Base-by-base conservation (phyloP, 257 asterid species). In the Euphrasia confusa region DNA sequence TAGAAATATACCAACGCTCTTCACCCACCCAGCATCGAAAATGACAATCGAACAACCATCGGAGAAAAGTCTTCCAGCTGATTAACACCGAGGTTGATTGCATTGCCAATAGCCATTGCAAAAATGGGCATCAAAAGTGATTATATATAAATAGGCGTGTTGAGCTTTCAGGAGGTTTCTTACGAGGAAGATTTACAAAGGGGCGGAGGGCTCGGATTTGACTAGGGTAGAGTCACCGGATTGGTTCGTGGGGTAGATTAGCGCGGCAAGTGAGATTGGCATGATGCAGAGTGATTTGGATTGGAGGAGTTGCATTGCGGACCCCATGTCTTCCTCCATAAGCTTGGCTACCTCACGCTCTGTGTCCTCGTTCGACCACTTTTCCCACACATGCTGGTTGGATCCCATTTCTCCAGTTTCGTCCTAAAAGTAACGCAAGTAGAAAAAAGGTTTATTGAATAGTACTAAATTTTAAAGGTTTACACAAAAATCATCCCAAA, bases 211-310 rank as follows among this genome's bases (percentile, higher is more conserved):
- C 69, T 86, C 87, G 5, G 94, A 77, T 77, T 88, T 83, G 76
- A 83, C 78, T 13, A 72, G 63, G 5, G 82, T 55, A 21, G 81
- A 68, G 62, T 79, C 83, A 35, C 80, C 81, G 2, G 88, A 66
- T 42, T 71, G 84, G 26, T 74, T 83, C 11, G 78, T 54, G 14
- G 93, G 95, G 60, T 82, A 89, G 71, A 86, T 84, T n/a, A 86
- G 87, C 3, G 95, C 78, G 24, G 96, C 96, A 44, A 86, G 96
- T 39, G 95, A 84, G 57, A 84, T 79, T 53, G 96, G 96, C 96
- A 89, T 89, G 81, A 89, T 86, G 71, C 96, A 86, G 15, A 89
- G 96, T 28, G 96, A 79, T 76, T 89, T 89, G 12, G 96, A 80
- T 68, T 86, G 96, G 61, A 86, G 88, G 80, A 72, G 80, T 40